A percentile compares a stretch with the other conserved stretches of the same genome.
phyloP scores from a whole-genome alignment of 345 rosid genomes.

The Lepidium aucheri region DNA sequence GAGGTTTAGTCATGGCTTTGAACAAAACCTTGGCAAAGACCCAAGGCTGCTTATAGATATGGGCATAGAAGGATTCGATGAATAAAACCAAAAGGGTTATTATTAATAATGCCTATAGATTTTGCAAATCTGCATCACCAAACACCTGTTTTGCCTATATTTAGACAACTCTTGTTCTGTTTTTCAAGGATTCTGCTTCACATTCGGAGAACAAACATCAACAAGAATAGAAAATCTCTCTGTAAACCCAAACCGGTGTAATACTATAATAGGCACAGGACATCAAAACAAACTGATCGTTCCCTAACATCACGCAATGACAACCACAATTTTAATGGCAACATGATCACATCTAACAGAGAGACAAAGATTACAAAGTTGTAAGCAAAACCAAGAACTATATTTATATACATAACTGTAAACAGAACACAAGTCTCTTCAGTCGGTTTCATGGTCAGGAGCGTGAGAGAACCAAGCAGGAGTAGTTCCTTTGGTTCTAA shows the following conservation, averaged over 20 bases:
- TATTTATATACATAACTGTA: conserved; percentile 9
- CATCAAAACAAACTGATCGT: neutral
- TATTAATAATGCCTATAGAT: conserved; percentile 16
- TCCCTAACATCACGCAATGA: neutral
- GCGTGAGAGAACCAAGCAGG: conserved; percentile 78
- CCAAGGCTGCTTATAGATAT: conserved; percentile 69
- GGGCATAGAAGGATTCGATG: conserved; percentile 18
- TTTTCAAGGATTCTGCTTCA: conserved; percentile 11
- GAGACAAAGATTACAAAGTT: neutral
- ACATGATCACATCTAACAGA: neutral
- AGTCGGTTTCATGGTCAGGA: conserved; percentile 73
- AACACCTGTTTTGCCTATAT: conserved; percentile 8
- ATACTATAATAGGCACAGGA: conserved; percentile 11
- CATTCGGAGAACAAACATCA: neutral
- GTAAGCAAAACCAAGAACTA: conserved; percentile 18
- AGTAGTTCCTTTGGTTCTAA: conserved; percentile 49
- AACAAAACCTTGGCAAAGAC: conserved; percentile 46
- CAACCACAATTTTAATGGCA: conserved; percentile 6
- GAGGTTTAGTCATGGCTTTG: conserved; percentile 32
- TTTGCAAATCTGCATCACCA: conserved; percentile 10
- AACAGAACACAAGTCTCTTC: conserved; percentile 8
- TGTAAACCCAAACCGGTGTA: neutral
- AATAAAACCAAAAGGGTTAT: neutral
- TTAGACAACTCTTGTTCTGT: conserved; percentile 12
- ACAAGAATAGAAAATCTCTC: conserved; percentile 8